Evolutionary conservation across 768 basidiomycete genomes (phyloP), one percentile per base, ranked within the genome.

Genomic region (Pulveroboletus frians): DNA sequence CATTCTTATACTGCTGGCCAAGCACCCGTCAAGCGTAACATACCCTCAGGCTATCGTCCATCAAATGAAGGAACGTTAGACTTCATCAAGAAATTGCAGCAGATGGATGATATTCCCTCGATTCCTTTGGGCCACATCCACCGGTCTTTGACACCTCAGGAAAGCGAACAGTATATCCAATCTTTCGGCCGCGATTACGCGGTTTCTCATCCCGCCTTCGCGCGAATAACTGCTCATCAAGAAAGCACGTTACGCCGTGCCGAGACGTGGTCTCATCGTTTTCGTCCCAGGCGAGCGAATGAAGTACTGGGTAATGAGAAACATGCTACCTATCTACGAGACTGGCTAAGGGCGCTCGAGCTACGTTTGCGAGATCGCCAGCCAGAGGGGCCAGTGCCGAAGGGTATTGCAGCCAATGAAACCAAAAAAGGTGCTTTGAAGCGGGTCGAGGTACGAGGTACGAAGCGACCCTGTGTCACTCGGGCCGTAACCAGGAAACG

Each of bases 221-320:
- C 71, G 36, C 75, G 69, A 27, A 54, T 78, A 36, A 53, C 68
- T 39, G 53, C 61, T 40, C 52, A 55, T 17, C 52, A n/a, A 47
- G 51, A 53, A 30, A 35, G 11, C 9, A 20, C 41, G 15, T 54
- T 9, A 58, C 65, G 20, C 57, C 70, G 35, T 47, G 27, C 42
- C 70, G 74, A 79, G 35, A 66, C 77, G 11, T 94, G 92, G 90
- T 68, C 76, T 17, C 80, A 84, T 39, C 84, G 78, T 57, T 93
- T 86, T 79, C 80, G 79, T 17, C 92, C 92, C 21, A 76, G 74
- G 45, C 70, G 75, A 36, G 89, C 90, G 11, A 75, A 77, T 20
- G 80, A 93, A 52, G 81, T 92, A 4, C 72, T 95, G 1, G 89
- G 89, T 7, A 93, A 92, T 60, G 82, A 88, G 63, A 62, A 67